phyloP scores from a whole-genome alignment of 2,329 filamentous ascomycete species.

The Colletotrichum tropicale region DNA sequence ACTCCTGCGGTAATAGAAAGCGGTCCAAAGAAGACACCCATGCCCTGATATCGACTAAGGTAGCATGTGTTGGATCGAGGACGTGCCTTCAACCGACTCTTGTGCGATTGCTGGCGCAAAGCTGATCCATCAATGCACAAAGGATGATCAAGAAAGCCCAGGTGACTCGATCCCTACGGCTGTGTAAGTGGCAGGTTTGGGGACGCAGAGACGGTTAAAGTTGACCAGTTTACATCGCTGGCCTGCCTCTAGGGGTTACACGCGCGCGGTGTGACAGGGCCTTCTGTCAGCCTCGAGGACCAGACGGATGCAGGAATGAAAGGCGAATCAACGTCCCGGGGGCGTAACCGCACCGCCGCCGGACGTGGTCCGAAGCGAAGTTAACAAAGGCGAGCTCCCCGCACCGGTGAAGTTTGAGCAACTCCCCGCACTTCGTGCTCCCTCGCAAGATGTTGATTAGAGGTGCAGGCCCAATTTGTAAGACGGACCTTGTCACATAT shows the following conservation, averaged over 20 bases:
- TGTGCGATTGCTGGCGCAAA: not conserved
- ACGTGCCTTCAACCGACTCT: not conserved
- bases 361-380: not conserved
- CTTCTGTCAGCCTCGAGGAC: not conserved
- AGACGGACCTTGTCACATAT: not conserved
- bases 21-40: not conserved
- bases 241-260: not conserved
- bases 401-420: not conserved
- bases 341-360: not conserved
- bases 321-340: not conserved
- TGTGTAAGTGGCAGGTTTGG: not conserved
- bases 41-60: not conserved
- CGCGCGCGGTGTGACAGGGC: not conserved
- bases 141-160: not conserved
- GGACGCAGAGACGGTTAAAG: not conserved
- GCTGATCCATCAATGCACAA: not conserved
- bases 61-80: not conserved
- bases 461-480: not conserved
- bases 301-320: not conserved
- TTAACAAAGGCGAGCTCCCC: not conserved
- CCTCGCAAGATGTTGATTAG: not conserved
- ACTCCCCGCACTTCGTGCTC: not conserved
- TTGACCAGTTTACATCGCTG: not conserved
- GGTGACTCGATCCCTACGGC: not conserved
- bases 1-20: not conserved